Base-by-base conservation (phyloP, 345 rosid species). In the Arabis hirsuta region DNA sequence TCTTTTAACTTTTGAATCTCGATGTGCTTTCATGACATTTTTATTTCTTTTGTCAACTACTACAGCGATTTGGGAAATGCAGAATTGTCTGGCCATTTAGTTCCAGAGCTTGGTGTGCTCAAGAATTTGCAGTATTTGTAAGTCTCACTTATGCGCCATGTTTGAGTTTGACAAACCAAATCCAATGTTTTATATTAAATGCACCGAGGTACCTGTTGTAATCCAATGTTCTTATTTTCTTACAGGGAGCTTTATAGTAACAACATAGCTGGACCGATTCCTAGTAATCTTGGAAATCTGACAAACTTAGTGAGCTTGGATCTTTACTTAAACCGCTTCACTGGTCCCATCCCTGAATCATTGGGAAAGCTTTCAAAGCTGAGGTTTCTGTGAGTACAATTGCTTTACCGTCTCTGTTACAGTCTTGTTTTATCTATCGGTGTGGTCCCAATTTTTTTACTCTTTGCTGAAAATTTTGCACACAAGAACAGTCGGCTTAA, bases 261-360 rank as follows among this genome's bases (percentile, higher is more conserved):
- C 73, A 95, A 90, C 78, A 84, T 91, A 69, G 88, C 85, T 48
- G 99, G 99, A 69, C 85, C 87, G 1, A 83, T 95, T 74, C 99
- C 99, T 57, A 86, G 86, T 75, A 96, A 95, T 78, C 93, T 91
- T 67, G 99, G 99, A 61, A 95, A 91, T 74, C 79, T 95, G 79
- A 95, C 98, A 62, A 91, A 74, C 85, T 81, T 95, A 82, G 98
- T 95, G 76, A 95, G 99, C 82, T 84, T 95, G 94, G 99, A 95
- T 88, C 98, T 95, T 67, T 95, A 95, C 86, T 74, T 95, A 82
- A 95, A 95, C 80, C 78, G 85, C 77, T 95, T 95, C 79, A 78
- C 81, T 20, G 99, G 99, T 77, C 96, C 90, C 58, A 91, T 95
- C 20, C 99, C 99, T 0, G 92, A 83, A 69, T 76, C 97, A 10